Conservation (phyloP, 768 basidiomycete genomes). For the Lentinula guzmanii region DNA sequence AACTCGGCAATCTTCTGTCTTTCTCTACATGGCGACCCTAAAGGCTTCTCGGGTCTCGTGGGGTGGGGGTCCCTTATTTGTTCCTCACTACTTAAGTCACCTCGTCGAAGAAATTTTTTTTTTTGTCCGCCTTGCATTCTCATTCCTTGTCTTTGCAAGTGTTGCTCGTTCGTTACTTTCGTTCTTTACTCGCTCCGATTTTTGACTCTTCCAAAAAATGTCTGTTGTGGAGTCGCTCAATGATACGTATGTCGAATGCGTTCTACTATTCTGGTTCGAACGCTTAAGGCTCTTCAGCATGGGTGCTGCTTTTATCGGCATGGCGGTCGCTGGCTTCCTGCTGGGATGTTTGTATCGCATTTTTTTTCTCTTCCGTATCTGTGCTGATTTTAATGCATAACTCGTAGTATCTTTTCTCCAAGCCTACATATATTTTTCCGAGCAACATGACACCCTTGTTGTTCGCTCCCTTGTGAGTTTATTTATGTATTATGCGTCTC, state of each 20-base stretch:
- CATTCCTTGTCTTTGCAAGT: not conserved
- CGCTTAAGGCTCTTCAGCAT: not conserved
- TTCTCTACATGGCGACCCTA: conserved; percentile 1
- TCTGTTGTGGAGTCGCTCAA: not conserved
- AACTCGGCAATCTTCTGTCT: conserved; percentile 4
- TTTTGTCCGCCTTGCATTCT: not conserved
- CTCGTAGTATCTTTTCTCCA: conserved; percentile 32
- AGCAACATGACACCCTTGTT: conserved; percentile 34
- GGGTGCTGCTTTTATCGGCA: conserved; percentile 6
- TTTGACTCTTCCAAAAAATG: not conserved
- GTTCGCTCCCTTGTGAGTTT: conserved; percentile 32
- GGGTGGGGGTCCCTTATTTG: not conserved
- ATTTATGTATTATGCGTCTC: not conserved
- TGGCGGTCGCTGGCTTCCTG: not conserved
- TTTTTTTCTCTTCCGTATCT: not conserved
- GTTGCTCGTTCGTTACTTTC: not conserved
- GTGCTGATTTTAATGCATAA: not conserved
- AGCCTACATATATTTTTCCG: conserved; percentile 39
- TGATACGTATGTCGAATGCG: not conserved
- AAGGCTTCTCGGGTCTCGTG: not conserved
- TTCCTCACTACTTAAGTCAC: not conserved
- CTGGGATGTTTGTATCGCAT: not conserved
- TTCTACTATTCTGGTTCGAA: not conserved
- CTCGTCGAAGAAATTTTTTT: not conserved
- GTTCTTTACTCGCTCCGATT: not conserved